Conservation (phyloP, 495 filamentous ascomycete genomes). For the Penicillium diatomitis region DNA sequence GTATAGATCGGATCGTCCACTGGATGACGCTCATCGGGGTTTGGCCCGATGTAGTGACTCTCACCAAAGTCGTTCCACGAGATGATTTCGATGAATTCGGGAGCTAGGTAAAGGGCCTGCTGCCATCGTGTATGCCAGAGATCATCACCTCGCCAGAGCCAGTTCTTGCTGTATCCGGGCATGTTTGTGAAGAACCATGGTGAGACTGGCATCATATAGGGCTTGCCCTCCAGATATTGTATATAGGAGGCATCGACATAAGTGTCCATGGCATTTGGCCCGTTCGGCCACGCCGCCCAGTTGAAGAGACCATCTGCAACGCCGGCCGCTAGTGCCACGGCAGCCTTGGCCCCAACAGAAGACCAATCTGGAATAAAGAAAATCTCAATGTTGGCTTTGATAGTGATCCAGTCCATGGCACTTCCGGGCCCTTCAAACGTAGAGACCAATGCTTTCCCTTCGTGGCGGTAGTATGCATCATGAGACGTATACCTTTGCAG, state of each 20-base stretch:
- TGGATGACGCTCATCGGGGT: neutral
- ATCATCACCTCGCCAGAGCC: conserved; percentile 61
- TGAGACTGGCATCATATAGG: conserved; percentile 73
- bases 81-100: conserved; percentile 50
- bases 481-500: neutral
- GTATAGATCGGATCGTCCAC: neutral
- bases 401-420: neutral
- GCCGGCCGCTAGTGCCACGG: conserved; percentile 15
- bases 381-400: neutral
- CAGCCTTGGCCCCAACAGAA: conserved; percentile 38
- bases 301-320: conserved; percentile 48
- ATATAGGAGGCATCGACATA: conserved; percentile 47
- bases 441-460: neutral
- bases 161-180: conserved; percentile 62
- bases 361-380: conserved; percentile 59
- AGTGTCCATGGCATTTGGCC: conserved; percentile 22
- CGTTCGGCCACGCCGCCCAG: conserved; percentile 43
- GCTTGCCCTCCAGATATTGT: conserved; percentile 41
- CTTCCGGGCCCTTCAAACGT: neutral
- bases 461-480: neutral
- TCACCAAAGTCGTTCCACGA: conserved; percentile 75
- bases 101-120: conserved; percentile 52
- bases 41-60: conserved; percentile 58
- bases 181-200: conserved; percentile 72
- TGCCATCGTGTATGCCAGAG: conserved; percentile 71